phyloP scores from a whole-genome alignment of 371 early-diverging fungal species.

The Conidiobolus coronatus region DNA sequence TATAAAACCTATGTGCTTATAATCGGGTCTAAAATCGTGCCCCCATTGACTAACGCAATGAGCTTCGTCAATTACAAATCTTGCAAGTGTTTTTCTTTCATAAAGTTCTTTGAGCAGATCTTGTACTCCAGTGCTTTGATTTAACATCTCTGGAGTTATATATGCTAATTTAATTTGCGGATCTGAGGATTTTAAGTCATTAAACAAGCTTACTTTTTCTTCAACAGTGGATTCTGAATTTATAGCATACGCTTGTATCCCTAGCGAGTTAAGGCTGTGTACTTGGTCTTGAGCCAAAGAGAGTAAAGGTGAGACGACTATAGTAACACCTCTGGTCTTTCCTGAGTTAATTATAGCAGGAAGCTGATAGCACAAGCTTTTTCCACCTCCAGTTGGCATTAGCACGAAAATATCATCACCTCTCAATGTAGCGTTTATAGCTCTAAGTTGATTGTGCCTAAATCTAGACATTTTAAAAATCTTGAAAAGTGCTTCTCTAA shows the following conservation, averaged over 20 bases:
- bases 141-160: slow-evolving; percentile 1
- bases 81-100: slow-evolving; percentile 22
- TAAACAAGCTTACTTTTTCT: no score
- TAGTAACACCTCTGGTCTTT: slow-evolving; percentile 55
- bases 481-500: slow-evolving; percentile 36
- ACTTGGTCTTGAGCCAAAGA: slow-evolving; percentile 98
- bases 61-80: slow-evolving; percentile 97
- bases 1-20: not conserved
- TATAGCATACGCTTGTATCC: slow-evolving; percentile 31
- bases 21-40: slow-evolving; percentile 53
- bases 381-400: slow-evolving; percentile 99
- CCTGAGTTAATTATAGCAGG: slow-evolving; percentile 57
- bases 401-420: slow-evolving; percentile 92
- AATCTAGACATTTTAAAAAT: slow-evolving; percentile 65
- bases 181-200: no score
- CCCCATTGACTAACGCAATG: slow-evolving; percentile 98
- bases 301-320: slow-evolving; percentile 93
- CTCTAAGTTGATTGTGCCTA: slow-evolving; percentile 79
- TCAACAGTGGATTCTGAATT: no score
- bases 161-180: no score
- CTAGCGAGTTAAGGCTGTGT: slow-evolving; percentile 41
- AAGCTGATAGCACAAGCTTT: slow-evolving; percentile 94
- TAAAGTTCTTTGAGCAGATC: slow-evolving; percentile 27
- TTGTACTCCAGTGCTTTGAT: slow-evolving; percentile 36
- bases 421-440: slow-evolving; percentile 72